Evolutionary conservation across 2,329 filamentous ascomycete species (phyloP).

Genomic region (Ascochyta lentis): DNA sequence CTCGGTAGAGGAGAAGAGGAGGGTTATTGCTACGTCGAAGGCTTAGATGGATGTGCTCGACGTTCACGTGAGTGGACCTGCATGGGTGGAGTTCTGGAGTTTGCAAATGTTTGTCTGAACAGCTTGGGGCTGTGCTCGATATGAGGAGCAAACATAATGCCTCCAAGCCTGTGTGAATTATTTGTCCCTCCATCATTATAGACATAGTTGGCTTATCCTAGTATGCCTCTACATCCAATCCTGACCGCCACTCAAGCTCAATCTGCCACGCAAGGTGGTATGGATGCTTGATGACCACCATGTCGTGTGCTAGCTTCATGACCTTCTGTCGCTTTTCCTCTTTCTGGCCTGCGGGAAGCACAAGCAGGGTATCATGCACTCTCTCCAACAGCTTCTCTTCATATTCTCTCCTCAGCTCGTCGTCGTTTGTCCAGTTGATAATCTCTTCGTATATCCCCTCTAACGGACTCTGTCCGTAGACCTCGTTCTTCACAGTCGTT

Average conservation of each 20-base stretch:
- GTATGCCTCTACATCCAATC: constrained; percentile 40
- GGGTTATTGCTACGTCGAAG: constrained; percentile 41
- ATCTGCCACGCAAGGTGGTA: constrained; percentile 92
- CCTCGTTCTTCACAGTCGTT: constrained; percentile 83
- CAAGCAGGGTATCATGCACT: constrained; percentile 77
- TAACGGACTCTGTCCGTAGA: constrained; percentile 77
- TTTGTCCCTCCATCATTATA: not conserved
- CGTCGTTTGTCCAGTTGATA: constrained; percentile 89
- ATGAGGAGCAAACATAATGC: not conserved
- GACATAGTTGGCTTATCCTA: constrained; percentile 4
- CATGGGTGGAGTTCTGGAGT: constrained; percentile 26
- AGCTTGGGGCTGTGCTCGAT: not conserved
- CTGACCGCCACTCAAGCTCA: constrained; percentile 81
- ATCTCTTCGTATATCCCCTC: constrained; percentile 81
- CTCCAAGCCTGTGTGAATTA: not conserved
- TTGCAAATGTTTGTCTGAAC: not conserved
- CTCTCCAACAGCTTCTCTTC: constrained; percentile 89
- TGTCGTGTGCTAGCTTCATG: constrained; percentile 79
- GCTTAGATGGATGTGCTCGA: not conserved
- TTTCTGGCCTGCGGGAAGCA: constrained; percentile 73
- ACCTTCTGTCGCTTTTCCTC: constrained; percentile 73
- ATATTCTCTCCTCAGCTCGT: constrained; percentile 80
- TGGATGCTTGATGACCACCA: constrained; percentile 95
- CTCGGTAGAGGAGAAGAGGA: constrained; percentile 59
- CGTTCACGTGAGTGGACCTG: not conserved